These are phyloP conservation scores for Pseudocercospora musae DNA, from an alignment of 2,329 filamentous ascomycete genomes.

Conservation along the genomic window DNA sequence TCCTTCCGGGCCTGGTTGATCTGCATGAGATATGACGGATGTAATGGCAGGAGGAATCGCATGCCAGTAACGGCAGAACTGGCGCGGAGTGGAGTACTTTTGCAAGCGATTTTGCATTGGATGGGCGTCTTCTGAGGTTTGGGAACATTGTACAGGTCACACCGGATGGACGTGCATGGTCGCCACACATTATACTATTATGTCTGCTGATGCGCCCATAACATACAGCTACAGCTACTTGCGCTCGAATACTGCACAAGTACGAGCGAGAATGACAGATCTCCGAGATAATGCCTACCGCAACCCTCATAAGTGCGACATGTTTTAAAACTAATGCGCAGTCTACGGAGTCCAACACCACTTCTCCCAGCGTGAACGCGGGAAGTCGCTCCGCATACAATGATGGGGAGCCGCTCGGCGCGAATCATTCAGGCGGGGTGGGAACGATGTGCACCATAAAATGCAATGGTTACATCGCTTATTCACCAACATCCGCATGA, in stretches of 20 bases:
- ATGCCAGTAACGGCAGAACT: slow-evolving; percentile 6
- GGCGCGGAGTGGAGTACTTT: slow-evolving; percentile 4
- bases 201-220: slow-evolving; percentile 5
- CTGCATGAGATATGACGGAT: slow-evolving; percentile 4
- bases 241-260: background rate
- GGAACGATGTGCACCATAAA: background rate
- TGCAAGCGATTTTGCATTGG: slow-evolving; percentile 20
- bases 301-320: background rate
- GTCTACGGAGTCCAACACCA: background rate
- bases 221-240: slow-evolving; percentile 10
- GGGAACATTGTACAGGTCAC: slow-evolving; percentile 14
- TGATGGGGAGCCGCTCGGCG: background rate
- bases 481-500: background rate
- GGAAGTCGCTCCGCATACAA: background rate
- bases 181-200: slow-evolving; percentile 1
- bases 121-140: slow-evolving; percentile 11
- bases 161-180: slow-evolving; percentile 10
- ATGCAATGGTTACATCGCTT: slow-evolving; percentile 1
- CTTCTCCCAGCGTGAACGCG: background rate
- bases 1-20: slow-evolving; percentile 26
- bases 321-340: background rate
- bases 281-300: background rate
- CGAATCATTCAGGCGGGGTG: background rate
- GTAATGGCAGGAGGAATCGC: slow-evolving; percentile 13
- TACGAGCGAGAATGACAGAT: slow-evolving; percentile 7